Conservation (phyloP, 2,329 filamentous ascomycete genomes). For the Cyanodermella asteris region DNA sequence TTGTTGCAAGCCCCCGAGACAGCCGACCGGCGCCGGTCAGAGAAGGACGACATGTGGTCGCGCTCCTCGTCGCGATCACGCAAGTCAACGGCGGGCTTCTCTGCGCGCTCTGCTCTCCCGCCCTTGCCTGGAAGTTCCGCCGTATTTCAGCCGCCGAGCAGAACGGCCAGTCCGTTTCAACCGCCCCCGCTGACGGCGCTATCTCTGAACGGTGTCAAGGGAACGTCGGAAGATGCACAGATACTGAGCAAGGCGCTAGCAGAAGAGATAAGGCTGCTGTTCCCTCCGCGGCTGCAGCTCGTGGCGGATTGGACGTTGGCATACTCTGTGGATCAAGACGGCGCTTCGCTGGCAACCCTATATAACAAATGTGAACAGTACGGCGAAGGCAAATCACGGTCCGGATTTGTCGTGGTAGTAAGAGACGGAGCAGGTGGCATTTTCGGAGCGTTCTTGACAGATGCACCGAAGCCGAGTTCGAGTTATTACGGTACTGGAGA, state of each 20-base stretch:
- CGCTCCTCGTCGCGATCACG: constrained; percentile 1
- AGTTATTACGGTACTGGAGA: constrained; percentile 94
- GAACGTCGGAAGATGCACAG: constrained; percentile 36
- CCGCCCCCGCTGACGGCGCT: constrained; percentile 76
- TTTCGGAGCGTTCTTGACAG: constrained; percentile 87
- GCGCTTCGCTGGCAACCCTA: constrained; percentile 65
- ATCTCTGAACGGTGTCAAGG: constrained; percentile 42
- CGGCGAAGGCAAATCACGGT: constrained; percentile 41
- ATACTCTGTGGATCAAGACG: constrained; percentile 83
- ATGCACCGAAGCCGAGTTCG: constrained; percentile 56
- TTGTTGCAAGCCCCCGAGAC: too few species aligned
- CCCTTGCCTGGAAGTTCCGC: constrained; percentile 14
- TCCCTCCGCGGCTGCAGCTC: constrained; percentile 71
- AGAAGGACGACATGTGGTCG: too few species aligned
- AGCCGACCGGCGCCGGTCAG: too few species aligned
- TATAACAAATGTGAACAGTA: constrained; percentile 58
- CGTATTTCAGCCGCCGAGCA: constrained; percentile 36
- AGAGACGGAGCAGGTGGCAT: constrained; percentile 54
- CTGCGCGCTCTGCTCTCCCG: constrained; percentile 8
- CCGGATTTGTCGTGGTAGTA: constrained; percentile 77
- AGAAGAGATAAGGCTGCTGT: constrained; percentile 76
- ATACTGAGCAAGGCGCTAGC: constrained; percentile 54
- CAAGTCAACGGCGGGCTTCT: constrained; percentile 8
- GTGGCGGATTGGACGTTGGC: constrained; percentile 67
- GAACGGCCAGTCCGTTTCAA: constrained; percentile 57